These are phyloP conservation scores for Fusarium sublunatum DNA, from an alignment of 2,329 filamentous ascomycete genomes.

Conservation along the genomic window DNA sequence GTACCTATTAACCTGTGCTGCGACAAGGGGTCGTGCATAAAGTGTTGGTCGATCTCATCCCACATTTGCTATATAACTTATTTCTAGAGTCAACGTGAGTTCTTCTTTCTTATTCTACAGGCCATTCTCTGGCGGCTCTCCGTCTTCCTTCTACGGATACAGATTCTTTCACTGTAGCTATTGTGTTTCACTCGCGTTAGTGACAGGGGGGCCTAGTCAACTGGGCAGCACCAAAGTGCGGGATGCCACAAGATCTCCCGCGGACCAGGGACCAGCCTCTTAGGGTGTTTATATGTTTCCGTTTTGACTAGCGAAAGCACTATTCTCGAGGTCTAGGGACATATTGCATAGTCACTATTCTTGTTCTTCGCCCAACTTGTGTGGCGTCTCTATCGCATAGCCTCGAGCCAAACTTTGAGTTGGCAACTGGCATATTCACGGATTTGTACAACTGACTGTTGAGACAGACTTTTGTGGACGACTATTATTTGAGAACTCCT, in stretches of 20 bases:
- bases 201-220: slow-evolving; percentile 9
- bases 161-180: neutral
- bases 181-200: slow-evolving; percentile 15
- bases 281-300: slow-evolving; percentile 4
- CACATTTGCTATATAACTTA: neutral
- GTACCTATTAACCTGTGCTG: neutral
- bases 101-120: neutral
- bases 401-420: neutral
- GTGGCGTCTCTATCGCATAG: neutral
- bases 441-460: neutral
- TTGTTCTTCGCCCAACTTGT: neutral
- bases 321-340: neutral
- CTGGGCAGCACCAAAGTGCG: slow-evolving; percentile 9
- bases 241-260: slow-evolving; percentile 15
- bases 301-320: neutral
- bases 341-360: neutral
- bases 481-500: no score
- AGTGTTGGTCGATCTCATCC: neutral
- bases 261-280: slow-evolving; percentile 8
- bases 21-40: neutral
- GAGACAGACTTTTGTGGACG: no score
- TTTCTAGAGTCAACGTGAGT: slow-evolving; percentile 7
- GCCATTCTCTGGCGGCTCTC: neutral
- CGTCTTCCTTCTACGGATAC: neutral
- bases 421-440: neutral